Evolutionary conservation across 1,139 yeast genomes (phyloP), one percentile per base, ranked within the genome.

Genomic region (Kazachstania sp.): DNA sequence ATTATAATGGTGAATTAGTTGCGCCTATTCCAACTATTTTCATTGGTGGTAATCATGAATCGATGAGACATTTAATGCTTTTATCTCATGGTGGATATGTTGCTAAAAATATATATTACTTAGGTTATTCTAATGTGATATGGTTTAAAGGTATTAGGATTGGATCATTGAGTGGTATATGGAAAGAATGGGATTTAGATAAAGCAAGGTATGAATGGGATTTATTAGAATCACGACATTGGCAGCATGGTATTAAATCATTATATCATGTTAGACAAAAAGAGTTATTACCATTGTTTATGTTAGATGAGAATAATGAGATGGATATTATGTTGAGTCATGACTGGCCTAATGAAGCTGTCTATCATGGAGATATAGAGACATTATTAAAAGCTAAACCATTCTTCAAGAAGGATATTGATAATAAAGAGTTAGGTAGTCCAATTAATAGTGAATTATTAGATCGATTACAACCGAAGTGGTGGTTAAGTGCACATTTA

Each of bases 11-110:
- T 0, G 53, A 57, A 39, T 54, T 55, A 15, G 69, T 67, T 44
- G 96, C 97, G 0, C 95, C 97, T 0, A 73, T 83, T 2, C 66
- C 80, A 39, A 92, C 98, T 0, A 57, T 92, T 0, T 83, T 92
- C 55, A 78, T 94, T 41, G 98, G 98, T 2, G 99, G 99, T 0
- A 92, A 92, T 66, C 99, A 92, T 60, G 99, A 92, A 61, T 81
- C 94, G 8, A 84, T 94, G 49, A 78, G 81, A 51, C 86, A 85
- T 63, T 60, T 92, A 54, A 74, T 78, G 55, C 90, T 86, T 56
- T 67, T 90, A 50, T 79, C 78, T 52, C 78, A 75, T 61, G 99
- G 99, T 11, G 99, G 99, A 0, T 94, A 94, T 88, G 92, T 86
- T 1, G 95, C 95, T 1, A 87, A 87, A 1, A 83, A 84, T 54